Evolutionary conservation across 1,284 basidiomycete species (phyloP).

Genomic region (Moniliophthora roreri): DNA sequence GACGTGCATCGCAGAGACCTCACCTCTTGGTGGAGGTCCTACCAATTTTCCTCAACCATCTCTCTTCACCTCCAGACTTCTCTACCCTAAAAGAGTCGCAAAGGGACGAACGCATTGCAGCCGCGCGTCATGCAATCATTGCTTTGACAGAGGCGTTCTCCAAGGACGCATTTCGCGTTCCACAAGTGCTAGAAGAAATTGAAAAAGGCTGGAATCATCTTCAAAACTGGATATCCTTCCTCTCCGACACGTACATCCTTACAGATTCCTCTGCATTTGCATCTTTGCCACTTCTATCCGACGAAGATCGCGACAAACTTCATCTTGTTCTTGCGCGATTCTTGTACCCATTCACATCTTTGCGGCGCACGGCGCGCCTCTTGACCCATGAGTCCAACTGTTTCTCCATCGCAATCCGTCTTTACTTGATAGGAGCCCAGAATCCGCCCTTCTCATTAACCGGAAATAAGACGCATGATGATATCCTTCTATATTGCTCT

Average conservation of each 20-base stretch:
- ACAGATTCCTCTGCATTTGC: not conserved
- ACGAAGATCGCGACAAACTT: not conserved
- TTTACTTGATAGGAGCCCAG: not conserved
- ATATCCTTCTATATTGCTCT: not conserved
- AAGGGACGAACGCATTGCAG: not conserved
- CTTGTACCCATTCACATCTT: not conserved
- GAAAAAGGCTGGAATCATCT: not conserved
- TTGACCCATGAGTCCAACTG: not conserved
- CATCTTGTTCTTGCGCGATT: not conserved
- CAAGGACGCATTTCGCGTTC: not conserved
- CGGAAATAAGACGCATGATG: not conserved
- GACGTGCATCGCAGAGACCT: not conserved
- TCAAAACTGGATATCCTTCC: not conserved
- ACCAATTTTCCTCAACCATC: not conserved
- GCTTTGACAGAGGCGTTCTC: not conserved
- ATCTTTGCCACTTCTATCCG: not conserved
- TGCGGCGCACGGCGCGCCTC: not conserved
- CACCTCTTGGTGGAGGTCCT: not conserved
- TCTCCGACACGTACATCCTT: not conserved
- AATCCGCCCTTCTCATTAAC: not conserved
- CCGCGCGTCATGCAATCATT: not conserved
- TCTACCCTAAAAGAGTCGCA: not conserved
- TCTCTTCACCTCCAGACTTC: not conserved
- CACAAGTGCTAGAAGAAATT: not conserved
- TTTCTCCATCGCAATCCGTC: not conserved